A percentile compares a stretch with the other conserved stretches of the same genome.
phyloP scores from a whole-genome alignment of 1,139 yeast genomes.

The Torulaspora globosa region DNA sequence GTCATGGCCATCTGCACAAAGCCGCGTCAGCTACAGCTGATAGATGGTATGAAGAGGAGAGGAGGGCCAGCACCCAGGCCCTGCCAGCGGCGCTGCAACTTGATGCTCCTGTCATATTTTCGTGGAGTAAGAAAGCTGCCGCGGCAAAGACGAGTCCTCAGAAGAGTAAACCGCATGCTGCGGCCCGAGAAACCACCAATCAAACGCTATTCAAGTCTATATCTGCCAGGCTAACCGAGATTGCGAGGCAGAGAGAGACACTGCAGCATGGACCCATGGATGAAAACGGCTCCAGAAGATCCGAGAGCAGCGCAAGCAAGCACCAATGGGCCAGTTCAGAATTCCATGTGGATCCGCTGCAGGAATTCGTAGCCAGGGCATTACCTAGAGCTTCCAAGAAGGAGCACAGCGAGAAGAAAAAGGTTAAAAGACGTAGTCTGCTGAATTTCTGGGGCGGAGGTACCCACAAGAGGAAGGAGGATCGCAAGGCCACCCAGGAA shows the following conservation, averaged over 20 bases:
- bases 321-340: constrained; percentile 13
- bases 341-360: constrained; percentile 33
- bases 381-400: constrained; percentile 27
- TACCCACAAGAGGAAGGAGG: constrained; percentile 11
- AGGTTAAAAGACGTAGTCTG: constrained; percentile 19
- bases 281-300: not conserved
- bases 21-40: constrained; percentile 15
- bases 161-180: not conserved
- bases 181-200: constrained; percentile 18
- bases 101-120: constrained; percentile 29
- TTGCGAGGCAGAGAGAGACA: constrained; percentile 8
- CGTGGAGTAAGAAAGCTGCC: constrained; percentile 26
- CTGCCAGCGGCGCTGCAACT: constrained; percentile 17
- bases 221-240: constrained; percentile 11
- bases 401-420: constrained; percentile 14
- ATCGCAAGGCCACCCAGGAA: constrained; percentile 1
- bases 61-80: constrained; percentile 12
- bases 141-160: not conserved
- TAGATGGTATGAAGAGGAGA: constrained; percentile 28
- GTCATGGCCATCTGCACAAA: constrained; percentile 7
- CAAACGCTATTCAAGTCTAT: constrained; percentile 19
- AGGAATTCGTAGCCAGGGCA: constrained; percentile 28
- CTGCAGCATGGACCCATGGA: not conserved
- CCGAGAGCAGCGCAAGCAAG: constrained; percentile 6
- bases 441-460: constrained; percentile 28